Evolutionary conservation across 495 filamentous ascomycete species (phyloP), one percentile per base, ranked within the genome.

Genomic region (Penicillium malachiteum): DNA sequence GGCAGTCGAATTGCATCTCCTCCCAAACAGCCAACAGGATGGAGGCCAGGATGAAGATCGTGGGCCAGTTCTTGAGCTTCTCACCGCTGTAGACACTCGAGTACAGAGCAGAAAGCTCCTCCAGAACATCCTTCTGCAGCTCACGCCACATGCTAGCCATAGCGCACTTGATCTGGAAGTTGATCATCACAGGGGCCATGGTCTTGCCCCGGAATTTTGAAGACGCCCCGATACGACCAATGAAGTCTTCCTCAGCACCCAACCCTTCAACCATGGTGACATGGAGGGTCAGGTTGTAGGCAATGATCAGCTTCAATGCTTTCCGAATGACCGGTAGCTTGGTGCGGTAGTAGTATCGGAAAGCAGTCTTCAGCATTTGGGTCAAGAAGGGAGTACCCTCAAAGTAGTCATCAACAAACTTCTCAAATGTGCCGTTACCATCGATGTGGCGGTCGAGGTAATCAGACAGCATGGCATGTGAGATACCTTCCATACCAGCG

Each of bases 141-240:
- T 95, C 92, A 56, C 92, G 90, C 92, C 92, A 96, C 89, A 96
- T 91, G 63, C 90, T 89, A 32, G 90, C 91, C 78, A 96, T 85
- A 45, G 92, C 92, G 66, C 85, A 90, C 80, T 96, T 96, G 74
- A 96, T 88, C 75, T 96, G 90, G 83, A 96, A 96, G 78, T 96
- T 96, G 83, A 96, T 93, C 91, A 96, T 94, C 58, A 96, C 90
- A 3, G 92, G 92, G 13, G 92, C 92, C 59, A 94, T 82, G 26
- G 84, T 91, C 80, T 93, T 92, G 67, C 92, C 92, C 54, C 77
- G 81, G 80, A 87, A 96, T 57, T 87, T 92, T 52, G 89, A 93
- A 30, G 82, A 78, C 52, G 85, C 78, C 57, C 90, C 85, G 55
- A 96, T 92, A 77, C 87, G 86, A 61, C 92, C 92, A 47, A 86